Evolutionary conservation across 805 yeast genomes (phyloP).

Genomic region (Wickerhamomyces strasburgensis): DNA sequence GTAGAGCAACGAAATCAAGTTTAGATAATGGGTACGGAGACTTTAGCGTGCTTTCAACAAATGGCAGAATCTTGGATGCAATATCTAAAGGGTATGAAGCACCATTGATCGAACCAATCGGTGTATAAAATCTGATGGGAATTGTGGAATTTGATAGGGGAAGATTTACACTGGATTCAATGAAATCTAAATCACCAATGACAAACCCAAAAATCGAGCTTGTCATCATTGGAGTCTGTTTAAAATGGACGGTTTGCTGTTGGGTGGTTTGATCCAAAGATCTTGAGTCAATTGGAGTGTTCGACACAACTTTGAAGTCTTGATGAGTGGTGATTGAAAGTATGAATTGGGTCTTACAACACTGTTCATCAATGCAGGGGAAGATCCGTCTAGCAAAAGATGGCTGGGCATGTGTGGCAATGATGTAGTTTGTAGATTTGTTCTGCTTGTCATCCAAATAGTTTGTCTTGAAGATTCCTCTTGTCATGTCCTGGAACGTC

Average conservation of each 20-base stretch:
- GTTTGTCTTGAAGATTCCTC: conserved; percentile 65
- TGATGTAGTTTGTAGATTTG: conserved; percentile 42
- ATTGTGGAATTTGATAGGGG: too few species aligned
- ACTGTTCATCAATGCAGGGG: conserved; percentile 67
- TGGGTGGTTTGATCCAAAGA: conserved; percentile 19
- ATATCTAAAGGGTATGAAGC: conserved; percentile 48
- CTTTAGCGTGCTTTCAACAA: conserved; percentile 40
- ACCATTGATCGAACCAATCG: conserved; percentile 43
- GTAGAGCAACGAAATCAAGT: conserved; percentile 63
- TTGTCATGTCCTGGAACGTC: conserved; percentile 50
- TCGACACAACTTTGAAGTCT: conserved; percentile 48
- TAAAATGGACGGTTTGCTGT: conserved; percentile 38
- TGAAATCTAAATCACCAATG: conserved; percentile 59
- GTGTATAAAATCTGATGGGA: conserved; percentile 52
- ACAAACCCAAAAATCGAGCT: conserved; percentile 65
- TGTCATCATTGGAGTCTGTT: conserved; percentile 52
- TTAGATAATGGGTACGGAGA: conserved; percentile 53
- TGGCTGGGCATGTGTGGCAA: conserved; percentile 75
- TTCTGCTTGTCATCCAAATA: conserved; percentile 49
- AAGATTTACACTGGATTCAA: conserved; percentile 32
- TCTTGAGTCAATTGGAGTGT: conserved; percentile 33
- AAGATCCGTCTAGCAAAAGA: conserved; percentile 55
- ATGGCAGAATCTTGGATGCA: conserved; percentile 43
- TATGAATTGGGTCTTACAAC: conserved; percentile 46
- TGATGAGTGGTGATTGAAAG: conserved; percentile 42